These are phyloP conservation scores for Monosporascus ibericus DNA, from an alignment of 2,329 filamentous ascomycete genomes.

Conservation along the genomic window DNA sequence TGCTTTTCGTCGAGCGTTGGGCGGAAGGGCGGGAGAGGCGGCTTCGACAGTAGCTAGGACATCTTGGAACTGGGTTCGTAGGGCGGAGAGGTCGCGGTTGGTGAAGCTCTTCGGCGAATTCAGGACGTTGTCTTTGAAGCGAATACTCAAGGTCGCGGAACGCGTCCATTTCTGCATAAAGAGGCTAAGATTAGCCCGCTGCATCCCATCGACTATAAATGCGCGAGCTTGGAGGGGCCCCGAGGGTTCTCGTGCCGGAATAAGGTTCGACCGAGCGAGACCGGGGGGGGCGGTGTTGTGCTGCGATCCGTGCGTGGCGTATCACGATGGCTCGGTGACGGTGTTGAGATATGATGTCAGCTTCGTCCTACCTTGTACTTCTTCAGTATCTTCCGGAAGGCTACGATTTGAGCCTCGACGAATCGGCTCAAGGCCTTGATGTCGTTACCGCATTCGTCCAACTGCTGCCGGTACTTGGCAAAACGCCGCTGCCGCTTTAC, in stretches of 20 bases:
- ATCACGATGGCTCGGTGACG: too few relatives aligned
- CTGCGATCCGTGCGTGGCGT: too few relatives aligned
- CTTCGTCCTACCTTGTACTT: constrained; percentile 63
- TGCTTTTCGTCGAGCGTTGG: constrained; percentile 10
- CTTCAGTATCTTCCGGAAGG: constrained; percentile 77
- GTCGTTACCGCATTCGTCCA: constrained; percentile 61
- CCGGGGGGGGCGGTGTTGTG: too few relatives aligned
- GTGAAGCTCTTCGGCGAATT: constrained; percentile 66
- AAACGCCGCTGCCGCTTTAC: constrained; percentile 46
- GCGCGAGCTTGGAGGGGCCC: too few relatives aligned
- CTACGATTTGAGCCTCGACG: constrained; percentile 64
- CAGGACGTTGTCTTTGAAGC: constrained; percentile 63
- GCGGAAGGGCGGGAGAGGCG: constrained; percentile 32
- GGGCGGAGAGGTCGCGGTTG: constrained; percentile 53
- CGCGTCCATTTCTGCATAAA: constrained; percentile 69
- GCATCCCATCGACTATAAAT: background rate
- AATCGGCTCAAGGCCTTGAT: constrained; percentile 66
- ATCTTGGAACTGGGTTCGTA: constrained; percentile 45
- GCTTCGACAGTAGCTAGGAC: constrained; percentile 41
- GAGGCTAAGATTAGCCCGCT: constrained; percentile 4
- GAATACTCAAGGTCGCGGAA: constrained; percentile 56
- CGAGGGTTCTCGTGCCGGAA: too few relatives aligned
- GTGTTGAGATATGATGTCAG: background rate
- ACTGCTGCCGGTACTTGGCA: constrained; percentile 46
- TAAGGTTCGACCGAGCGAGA: too few relatives aligned